Evolutionary conservation across 371 early-diverging fungal genomes (phyloP), one percentile per base, ranked within the genome.

Genomic region (Furculomyces boomerangus): DNA sequence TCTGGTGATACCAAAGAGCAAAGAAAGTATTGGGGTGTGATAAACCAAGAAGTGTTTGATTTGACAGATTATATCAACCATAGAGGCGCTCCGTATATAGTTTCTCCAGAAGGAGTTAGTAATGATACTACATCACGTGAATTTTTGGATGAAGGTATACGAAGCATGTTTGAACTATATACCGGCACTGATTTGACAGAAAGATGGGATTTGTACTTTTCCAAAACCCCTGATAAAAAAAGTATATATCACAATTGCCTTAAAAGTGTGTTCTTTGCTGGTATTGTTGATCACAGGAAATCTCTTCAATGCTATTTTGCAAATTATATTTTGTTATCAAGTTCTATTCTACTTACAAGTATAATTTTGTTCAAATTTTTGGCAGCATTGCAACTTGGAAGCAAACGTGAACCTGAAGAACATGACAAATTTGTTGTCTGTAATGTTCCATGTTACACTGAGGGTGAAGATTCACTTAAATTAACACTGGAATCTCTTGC

Each of bases 361-460:
- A 83, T 91, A 16, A 88, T 93, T 45, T 71, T 80, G 32, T 75
- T 94, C 72, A 94, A 94, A 71, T 91, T 90, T 55, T 70, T 93
- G 60, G 84, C 91, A 8, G 92, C 93, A 1, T 66, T 93, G 62
- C 90, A 86, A 57, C 75, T 92, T 51, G 86, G 88, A 0, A 62
- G 72, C 25, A 62, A 68, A 25, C 75, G 80, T 24, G 75, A 77
- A 7, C 93, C 93, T 18, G 88, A 91, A 61, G 78, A 85, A 54
- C 82, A 83, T 55, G 85, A 88, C 70, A 82, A 85, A 54, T 98
- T 97, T 66, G 87, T 88, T 41, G 83, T 97, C 47, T 79, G 84
- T 55, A 84, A 91, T 62, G 87, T 84, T 16, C 93, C 99, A 7
- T 94, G 95, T 71, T 99, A 96, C 72, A 92, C 95, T 0, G 98